Evolutionary conservation across 2,329 filamentous ascomycete species (phyloP).

Genomic region (Aspergillus sp.): DNA sequence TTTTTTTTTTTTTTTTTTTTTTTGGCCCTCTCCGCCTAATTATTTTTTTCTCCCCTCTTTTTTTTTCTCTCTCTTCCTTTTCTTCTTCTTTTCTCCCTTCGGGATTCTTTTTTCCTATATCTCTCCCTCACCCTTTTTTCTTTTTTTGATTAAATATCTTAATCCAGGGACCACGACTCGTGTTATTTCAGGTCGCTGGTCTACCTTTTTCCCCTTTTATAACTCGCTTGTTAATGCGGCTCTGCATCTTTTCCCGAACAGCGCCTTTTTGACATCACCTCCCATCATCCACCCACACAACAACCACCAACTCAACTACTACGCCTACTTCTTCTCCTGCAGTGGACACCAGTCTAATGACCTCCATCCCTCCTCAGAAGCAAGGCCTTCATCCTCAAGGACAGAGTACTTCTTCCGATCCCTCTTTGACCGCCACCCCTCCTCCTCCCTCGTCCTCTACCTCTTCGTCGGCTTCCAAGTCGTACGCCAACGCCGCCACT

Average conservation of each 20-base stretch:
- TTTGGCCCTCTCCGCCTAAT: not conserved
- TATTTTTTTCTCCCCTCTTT: conserved; percentile 8
- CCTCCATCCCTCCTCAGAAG: conserved; percentile 45
- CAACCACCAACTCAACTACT: not conserved
- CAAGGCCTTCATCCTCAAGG: conserved; percentile 44
- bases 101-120: conserved; percentile 14
- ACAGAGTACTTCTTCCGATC: conserved; percentile 39
- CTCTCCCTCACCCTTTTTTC: conserved; percentile 1
- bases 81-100: conserved; percentile 11
- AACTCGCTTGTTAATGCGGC: conserved; percentile 4
- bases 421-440: conserved; percentile 42
- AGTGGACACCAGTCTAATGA: conserved; percentile 47
- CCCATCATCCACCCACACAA: conserved; percentile 2
- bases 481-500: conserved; percentile 56
- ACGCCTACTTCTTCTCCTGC: too few species aligned
- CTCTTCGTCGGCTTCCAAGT: conserved; percentile 36
- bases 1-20: conserved; percentile 5
- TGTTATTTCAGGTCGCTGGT: conserved; percentile 8
- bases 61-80: conserved; percentile 5
- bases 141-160: not conserved
- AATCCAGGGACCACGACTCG: conserved; percentile 13
- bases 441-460: conserved; percentile 42
- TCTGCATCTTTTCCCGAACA: not conserved
- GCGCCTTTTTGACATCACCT: conserved; percentile 11
- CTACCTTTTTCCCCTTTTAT: conserved; percentile 9